A percentile compares a stretch with the other conserved stretches of the same genome.
Evolutionary conservation across 257 asterid genomes (phyloP).

Genomic region (Ligustrum vulgare): DNA sequence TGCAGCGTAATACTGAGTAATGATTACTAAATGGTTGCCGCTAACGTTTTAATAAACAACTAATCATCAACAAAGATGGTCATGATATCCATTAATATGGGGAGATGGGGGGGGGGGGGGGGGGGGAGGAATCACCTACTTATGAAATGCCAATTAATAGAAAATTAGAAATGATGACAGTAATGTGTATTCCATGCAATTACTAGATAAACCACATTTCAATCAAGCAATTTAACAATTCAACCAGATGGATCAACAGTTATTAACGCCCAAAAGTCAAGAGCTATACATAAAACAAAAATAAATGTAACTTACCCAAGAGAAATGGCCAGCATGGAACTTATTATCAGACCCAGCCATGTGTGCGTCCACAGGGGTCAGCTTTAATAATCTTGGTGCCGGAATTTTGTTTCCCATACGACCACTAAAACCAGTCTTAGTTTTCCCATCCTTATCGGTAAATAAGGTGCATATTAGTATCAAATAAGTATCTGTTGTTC

Average conservation of each 20-base stretch:
- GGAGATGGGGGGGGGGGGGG: too few relatives aligned
- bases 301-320: slow-evolving; percentile 67
- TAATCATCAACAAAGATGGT: neutral
- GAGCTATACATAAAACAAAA: neutral
- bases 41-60: neutral
- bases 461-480: slow-evolving; percentile 84
- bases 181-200: slow-evolving; percentile 6
- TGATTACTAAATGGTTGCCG: too few relatives aligned
- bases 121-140: neutral
- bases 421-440: slow-evolving; percentile 88
- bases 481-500: slow-evolving; percentile 93
- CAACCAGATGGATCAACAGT: neutral
- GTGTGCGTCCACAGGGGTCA: slow-evolving; percentile 94
- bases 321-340: slow-evolving; percentile 96
- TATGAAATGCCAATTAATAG: neutral
- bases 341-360: slow-evolving; percentile 70
- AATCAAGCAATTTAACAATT: neutral
- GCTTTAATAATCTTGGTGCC: slow-evolving; percentile 88
- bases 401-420: slow-evolving; percentile 93
- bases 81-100: neutral
- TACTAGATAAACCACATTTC: neutral
- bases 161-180: too few relatives aligned
- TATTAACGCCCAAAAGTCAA: neutral
- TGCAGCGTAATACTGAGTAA: too few relatives aligned
- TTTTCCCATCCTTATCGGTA: slow-evolving; percentile 84